Evolutionary conservation across 139 green algal species (phyloP).

Genomic region (Prasinococcaceae sp.): DNA sequence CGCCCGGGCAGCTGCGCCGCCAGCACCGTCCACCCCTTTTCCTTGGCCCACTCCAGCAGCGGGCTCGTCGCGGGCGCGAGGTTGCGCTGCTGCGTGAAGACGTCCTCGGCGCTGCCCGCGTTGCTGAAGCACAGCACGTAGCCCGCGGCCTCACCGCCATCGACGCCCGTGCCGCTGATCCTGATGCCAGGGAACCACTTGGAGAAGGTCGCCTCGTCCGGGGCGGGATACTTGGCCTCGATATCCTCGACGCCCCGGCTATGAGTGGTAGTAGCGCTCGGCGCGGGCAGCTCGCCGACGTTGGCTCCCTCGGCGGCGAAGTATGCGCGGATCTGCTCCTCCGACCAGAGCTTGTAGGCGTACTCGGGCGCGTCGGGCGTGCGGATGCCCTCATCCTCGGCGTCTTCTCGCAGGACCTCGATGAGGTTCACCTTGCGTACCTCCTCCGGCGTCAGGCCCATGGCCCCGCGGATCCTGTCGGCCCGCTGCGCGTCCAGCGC

Average conservation of each 20-base stretch:
- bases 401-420: constrained; percentile 29
- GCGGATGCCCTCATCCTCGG: constrained; percentile 8
- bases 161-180: too few species aligned
- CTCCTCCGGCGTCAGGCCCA: too few species aligned
- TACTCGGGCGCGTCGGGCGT: not conserved
- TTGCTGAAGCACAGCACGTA: constrained; percentile 59
- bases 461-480: too few species aligned
- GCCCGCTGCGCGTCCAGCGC: too few species aligned
- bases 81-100: constrained; percentile 63
- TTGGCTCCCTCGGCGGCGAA: not conserved
- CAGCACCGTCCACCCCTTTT: constrained; percentile 35
- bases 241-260: not conserved
- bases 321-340: not conserved
- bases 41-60: constrained; percentile 57
- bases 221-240: not conserved
- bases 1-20: constrained; percentile 60
- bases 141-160: too few species aligned
- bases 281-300: not conserved
- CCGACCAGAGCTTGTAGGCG: not conserved
- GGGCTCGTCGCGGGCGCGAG: constrained; percentile 30
- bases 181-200: constrained; percentile 40
- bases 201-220: constrained; percentile 12
- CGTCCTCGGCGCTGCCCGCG: constrained; percentile 68
- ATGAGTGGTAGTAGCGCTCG: not conserved
- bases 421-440: constrained; percentile 30